Conservation (phyloP, 2,329 filamentous ascomycete genomes). For the Rutstroemia sp. region DNA sequence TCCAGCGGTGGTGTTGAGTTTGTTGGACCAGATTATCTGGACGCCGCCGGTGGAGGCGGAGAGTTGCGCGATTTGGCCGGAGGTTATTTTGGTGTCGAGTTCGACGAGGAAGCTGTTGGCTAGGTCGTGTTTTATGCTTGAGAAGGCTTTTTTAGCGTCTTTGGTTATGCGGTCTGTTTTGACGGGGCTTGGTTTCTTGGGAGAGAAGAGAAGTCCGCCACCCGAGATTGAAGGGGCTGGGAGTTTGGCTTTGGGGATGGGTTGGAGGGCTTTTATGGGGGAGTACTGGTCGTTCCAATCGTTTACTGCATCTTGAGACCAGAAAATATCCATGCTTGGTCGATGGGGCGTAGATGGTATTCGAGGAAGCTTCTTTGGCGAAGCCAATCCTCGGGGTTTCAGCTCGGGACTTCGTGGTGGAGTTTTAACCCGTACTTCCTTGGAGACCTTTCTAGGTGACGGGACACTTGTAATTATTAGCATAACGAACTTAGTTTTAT, state of each 20-base stretch:
- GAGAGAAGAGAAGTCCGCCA: background rate
- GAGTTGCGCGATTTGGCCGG: conserved; percentile 50
- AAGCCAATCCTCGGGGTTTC: conserved; percentile 18
- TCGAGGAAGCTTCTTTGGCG: conserved; percentile 27
- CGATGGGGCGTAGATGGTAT: conserved; percentile 49
- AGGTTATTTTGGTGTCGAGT: conserved; percentile 59
- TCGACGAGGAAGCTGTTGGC: conserved; percentile 59
- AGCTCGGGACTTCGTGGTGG: conserved; percentile 24
- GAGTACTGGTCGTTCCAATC: conserved; percentile 59
- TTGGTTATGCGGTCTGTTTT: conserved; percentile 32
- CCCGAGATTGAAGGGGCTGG: background rate
- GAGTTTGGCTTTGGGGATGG: conserved; percentile 23
- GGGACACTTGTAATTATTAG: conserved; percentile 19
- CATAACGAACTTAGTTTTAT: background rate
- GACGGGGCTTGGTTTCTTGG: conserved; percentile 19
- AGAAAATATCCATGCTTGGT: conserved; percentile 50
- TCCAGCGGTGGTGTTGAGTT: conserved; percentile 73
- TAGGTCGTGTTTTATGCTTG: conserved; percentile 51
- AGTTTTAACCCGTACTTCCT: conserved; percentile 19
- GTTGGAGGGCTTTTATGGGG: conserved; percentile 39
- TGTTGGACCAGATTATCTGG: conserved; percentile 66
- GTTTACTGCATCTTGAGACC: conserved; percentile 51
- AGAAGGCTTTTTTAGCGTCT: conserved; percentile 53
- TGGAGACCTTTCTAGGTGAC: conserved; percentile 16
- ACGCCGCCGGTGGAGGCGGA: conserved; percentile 61